A percentile compares a stretch with the other conserved stretches of the same genome.
Evolutionary conservation across 139 green algal genomes (phyloP).

Genomic region (Yamagishiella unicocca): DNA sequence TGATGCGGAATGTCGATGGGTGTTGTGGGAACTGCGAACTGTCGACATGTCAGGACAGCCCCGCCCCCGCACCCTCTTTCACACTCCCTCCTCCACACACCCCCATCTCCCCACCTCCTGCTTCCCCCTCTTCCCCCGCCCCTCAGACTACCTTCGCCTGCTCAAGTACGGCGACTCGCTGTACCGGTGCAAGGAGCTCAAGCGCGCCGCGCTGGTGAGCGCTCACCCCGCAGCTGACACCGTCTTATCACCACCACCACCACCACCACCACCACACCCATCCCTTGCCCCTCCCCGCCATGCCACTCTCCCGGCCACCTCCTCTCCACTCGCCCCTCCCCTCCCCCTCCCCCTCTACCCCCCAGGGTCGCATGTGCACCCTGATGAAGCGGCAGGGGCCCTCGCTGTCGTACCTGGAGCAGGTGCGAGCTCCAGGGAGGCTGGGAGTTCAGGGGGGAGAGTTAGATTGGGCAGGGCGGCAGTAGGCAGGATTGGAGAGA

Average conservation of each 20-base stretch:
- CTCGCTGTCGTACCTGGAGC: constrained; percentile 96
- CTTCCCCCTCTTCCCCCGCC: neutral
- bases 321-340: neutral
- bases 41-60: too few species aligned
- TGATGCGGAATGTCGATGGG: too few species aligned
- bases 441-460: too few species aligned
- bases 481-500: too few species aligned
- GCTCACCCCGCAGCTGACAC: too few species aligned
- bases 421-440: constrained; percentile 61
- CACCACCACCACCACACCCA: neutral
- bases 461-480: too few species aligned
- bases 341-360: neutral
- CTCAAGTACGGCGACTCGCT: constrained; percentile 99
- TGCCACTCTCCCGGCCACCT: too few species aligned
- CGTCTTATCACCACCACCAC: too few species aligned
- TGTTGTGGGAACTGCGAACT: too few species aligned
- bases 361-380: constrained; percentile 98
- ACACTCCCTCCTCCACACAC: neutral
- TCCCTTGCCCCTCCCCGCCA: neutral
- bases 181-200: constrained; percentile 99
- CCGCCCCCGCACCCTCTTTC: too few species aligned
- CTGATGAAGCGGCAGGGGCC: constrained; percentile 97
- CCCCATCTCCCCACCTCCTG: neutral
- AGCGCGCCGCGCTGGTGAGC: constrained; percentile 92
- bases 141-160: constrained; percentile 96